Evolutionary conservation across 2,329 filamentous ascomycete genomes (phyloP), one percentile per base, ranked within the genome.

Genomic region (Xylariaceae sp.): DNA sequence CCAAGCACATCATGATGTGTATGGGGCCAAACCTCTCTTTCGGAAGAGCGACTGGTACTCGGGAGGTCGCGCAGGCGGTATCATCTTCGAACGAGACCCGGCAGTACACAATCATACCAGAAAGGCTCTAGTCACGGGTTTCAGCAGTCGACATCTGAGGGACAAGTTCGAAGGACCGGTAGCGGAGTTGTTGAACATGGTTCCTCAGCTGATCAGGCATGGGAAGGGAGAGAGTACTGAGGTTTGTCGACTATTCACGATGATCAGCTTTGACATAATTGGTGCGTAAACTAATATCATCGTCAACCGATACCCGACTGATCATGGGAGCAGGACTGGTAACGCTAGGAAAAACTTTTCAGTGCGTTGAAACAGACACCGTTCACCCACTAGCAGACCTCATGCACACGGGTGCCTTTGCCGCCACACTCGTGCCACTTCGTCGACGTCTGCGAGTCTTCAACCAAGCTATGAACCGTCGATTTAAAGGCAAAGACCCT

Each of bases 31-130:
- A 16, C 34, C 34, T 13, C 34, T 38, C 34, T 38, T 38, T 10
- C 34, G 9, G 10, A 45, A 38, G 34, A 38, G 34, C 34, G 34
- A 38, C 13, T 38, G 39, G 39, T 50, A 50, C n/a, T 17, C 17
- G 19, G 34, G 41, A 12, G 47, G 47, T 40, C 28, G 31, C 10
- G 12, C 42, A 1, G 11, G 46, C 14, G 42, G 42, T 14, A 45
- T 62, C 10, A 48, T 56, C 17, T 47, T 41, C 31, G 53, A 55
- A 5, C 36, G 47, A 39, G 31, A 46, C 13, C 48, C 48, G 9
- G 33, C 7, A 11, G 38, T 13, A 17, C 48, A 50, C 31, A 18
- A 34, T 14, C 33, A 46, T 10, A 31, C 31, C 11, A 28, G 34
- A 14, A 50, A 50, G 17, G 33, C 42, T 17, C 16, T 45, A 7